These are phyloP conservation scores for Septoria petroselini DNA, from an alignment of 2,329 filamentous ascomycete genomes.

Conservation along the genomic window DNA sequence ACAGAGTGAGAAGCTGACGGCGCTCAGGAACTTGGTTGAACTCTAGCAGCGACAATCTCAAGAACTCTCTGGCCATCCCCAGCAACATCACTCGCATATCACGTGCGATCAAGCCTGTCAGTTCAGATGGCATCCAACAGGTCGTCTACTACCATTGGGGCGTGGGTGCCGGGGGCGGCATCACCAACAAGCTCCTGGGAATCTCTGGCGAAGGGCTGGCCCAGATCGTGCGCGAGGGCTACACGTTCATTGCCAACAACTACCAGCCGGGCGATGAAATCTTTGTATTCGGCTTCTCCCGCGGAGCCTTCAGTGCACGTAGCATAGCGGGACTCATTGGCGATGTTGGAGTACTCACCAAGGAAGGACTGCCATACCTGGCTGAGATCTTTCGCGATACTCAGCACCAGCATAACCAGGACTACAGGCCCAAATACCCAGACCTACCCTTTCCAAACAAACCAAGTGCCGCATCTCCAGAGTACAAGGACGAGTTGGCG, in stretches of 20 bases:
- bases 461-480: slow-evolving; percentile 43
- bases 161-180: slow-evolving; percentile 46
- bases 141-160: slow-evolving; percentile 53
- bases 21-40: slow-evolving; percentile 48
- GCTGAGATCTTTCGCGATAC: slow-evolving; percentile 49
- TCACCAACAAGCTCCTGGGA: slow-evolving; percentile 41
- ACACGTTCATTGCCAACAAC: slow-evolving; percentile 54
- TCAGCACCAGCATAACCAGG: slow-evolving; percentile 43
- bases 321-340: slow-evolving; percentile 47
- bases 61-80: slow-evolving; percentile 44
- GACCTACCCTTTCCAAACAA: slow-evolving; percentile 49
- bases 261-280: slow-evolving; percentile 52
- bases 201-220: slow-evolving; percentile 21
- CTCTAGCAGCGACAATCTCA: slow-evolving; percentile 47
- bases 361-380: slow-evolving; percentile 45
- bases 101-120: slow-evolving; percentile 49
- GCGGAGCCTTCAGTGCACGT: slow-evolving; percentile 48
- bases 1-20: slow-evolving; percentile 9
- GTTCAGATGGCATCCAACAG: slow-evolving; percentile 49
- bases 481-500: slow-evolving; percentile 44
- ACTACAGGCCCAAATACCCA: slow-evolving; percentile 47
- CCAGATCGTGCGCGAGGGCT: slow-evolving; percentile 49
- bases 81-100: slow-evolving; percentile 52
- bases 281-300: slow-evolving; percentile 50
- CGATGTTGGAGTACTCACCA: slow-evolving; percentile 49